These are phyloP conservation scores for Colletotrichum musicola DNA, from an alignment of 2,329 filamentous ascomycete genomes.

Conservation along the genomic window DNA sequence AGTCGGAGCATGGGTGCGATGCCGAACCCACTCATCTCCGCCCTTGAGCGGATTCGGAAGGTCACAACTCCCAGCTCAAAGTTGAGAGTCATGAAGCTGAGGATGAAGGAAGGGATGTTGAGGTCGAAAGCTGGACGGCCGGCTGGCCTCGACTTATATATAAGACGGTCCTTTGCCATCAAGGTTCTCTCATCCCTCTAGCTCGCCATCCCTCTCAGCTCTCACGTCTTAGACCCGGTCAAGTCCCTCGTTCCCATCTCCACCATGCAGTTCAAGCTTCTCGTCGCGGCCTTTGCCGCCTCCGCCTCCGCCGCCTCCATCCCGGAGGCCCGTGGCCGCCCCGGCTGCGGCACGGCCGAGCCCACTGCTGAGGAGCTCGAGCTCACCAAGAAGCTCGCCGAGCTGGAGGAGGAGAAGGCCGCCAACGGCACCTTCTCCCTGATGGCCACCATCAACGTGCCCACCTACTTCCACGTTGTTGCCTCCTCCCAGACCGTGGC, in stretches of 20 bases:
- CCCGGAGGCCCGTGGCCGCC: background rate
- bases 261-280: constrained; percentile 25
- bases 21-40: background rate
- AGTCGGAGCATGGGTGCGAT: background rate
- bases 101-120: background rate
- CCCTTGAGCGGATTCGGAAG: constrained; percentile 23
- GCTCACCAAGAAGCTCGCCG: constrained; percentile 39
- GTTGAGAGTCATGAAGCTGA: background rate
- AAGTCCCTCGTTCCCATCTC: background rate
- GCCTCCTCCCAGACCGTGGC: constrained; percentile 45
- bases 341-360: constrained; percentile 8
- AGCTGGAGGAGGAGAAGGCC: constrained; percentile 34
- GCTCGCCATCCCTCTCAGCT: constrained; percentile 24
- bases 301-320: constrained; percentile 13
- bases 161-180: constrained; percentile 12
- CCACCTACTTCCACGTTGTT: constrained; percentile 56
- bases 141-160: background rate
- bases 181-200: background rate
- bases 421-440: constrained; percentile 38
- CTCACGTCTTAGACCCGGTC: constrained; percentile 10
- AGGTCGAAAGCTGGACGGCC: background rate
- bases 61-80: background rate
- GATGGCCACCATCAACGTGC: constrained; percentile 48
- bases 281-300: constrained; percentile 22
- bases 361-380: background rate